Evolutionary conservation across 202 grass and related monocot species (phyloP).

Genomic region (Brachypodium distachyon): DNA sequence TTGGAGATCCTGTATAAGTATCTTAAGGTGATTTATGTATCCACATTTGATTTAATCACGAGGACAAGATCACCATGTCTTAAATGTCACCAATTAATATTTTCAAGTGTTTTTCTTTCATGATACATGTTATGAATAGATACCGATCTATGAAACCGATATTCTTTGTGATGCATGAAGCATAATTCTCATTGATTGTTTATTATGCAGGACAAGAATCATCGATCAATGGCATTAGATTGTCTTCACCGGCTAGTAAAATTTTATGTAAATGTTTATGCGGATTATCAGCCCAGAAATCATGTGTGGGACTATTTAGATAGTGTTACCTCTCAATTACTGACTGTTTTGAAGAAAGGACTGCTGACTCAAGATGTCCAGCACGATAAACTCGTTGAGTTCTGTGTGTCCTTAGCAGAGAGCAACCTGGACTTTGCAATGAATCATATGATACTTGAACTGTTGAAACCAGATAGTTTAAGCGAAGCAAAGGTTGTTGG

Average conservation of each 20-base stretch:
- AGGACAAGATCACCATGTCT: background rate
- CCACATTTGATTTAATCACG: background rate
- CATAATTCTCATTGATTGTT: slow-evolving; percentile 19
- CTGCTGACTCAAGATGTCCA: slow-evolving; percentile 93
- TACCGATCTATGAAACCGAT: slow-evolving; percentile 6
- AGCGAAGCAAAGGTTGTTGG: slow-evolving; percentile 99
- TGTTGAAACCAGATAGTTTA: slow-evolving; percentile 81
- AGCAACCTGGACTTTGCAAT: slow-evolving; percentile 91
- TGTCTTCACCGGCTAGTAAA: slow-evolving; percentile 94
- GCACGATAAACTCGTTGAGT: slow-evolving; percentile 98
- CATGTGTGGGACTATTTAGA: slow-evolving; percentile 91
- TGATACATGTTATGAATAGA: background rate
- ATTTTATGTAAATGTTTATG: slow-evolving; percentile 97
- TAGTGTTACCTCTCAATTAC: slow-evolving; percentile 92
- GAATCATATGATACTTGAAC: slow-evolving; percentile 98
- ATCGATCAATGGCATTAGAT: slow-evolving; percentile 97
- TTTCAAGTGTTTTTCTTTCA: background rate
- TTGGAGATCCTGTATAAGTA: slow-evolving; percentile 93
- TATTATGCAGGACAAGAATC: slow-evolving; percentile 87
- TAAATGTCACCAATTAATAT: background rate
- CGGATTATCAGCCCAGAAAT: slow-evolving; percentile 67
- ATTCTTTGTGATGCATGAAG: slow-evolving; percentile 10
- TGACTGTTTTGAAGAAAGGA: slow-evolving; percentile 84
- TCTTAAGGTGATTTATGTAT: slow-evolving; percentile 61
- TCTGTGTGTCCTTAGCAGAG: slow-evolving; percentile 86